Evolutionary conservation across 2,329 filamentous ascomycete species (phyloP).

Genomic region (Fusarium papillatum): DNA sequence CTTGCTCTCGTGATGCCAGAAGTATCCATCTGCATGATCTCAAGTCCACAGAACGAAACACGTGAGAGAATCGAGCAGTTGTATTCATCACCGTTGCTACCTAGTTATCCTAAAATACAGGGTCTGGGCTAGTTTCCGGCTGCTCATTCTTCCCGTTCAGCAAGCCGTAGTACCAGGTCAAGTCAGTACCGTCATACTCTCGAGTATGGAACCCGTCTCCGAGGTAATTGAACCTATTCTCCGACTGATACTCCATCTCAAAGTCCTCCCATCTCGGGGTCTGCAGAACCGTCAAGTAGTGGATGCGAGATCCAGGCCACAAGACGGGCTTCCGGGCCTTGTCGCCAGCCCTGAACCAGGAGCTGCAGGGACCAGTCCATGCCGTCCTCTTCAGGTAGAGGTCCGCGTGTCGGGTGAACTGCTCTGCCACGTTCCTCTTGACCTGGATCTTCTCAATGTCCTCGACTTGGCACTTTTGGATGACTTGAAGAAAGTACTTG

Average conservation of each 20-base stretch:
- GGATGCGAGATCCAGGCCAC: background rate
- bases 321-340: background rate
- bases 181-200: background rate
- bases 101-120: too few relatives aligned
- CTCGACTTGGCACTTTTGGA: background rate
- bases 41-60: too few relatives aligned
- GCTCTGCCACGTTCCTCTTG: background rate
- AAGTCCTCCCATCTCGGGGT: background rate
- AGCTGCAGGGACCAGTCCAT: background rate
- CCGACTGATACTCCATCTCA: background rate
- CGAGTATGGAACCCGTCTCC: background rate
- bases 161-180: constrained; percentile 2
- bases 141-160: background rate
- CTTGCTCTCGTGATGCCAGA: too few relatives aligned
- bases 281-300: background rate
- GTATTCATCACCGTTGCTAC: too few relatives aligned
- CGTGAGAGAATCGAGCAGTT: too few relatives aligned
- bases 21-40: too few relatives aligned
- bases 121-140: background rate
- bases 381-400: background rate
- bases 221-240: background rate
- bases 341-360: background rate
- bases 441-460: background rate
- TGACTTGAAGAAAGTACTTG: background rate
- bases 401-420: background rate